phyloP scores from a whole-genome alignment of 148 eudicot species.

The Spergularia marina region DNA sequence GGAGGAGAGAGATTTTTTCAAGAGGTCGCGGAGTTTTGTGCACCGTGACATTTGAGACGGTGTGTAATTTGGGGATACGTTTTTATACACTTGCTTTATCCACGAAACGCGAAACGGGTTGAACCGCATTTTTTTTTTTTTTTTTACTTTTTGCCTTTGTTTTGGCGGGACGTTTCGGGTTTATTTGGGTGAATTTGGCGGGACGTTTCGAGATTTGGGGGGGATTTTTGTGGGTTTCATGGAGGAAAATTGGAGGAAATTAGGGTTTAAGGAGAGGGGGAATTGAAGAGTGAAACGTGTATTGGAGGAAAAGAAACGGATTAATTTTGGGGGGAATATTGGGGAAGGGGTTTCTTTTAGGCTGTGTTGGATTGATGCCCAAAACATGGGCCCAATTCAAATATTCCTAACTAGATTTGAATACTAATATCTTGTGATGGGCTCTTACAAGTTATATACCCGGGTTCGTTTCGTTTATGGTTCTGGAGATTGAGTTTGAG shows the following conservation, averaged over 20 bases:
- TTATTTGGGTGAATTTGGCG: background rate
- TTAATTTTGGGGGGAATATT: background rate
- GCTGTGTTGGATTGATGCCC: background rate
- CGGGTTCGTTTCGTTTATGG: no score
- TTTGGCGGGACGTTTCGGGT: background rate
- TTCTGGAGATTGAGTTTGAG: no score
- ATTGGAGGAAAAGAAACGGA: background rate
- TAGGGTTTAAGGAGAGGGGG: constrained; percentile 1
- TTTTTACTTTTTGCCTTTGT: no score
- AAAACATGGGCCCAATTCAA: background rate
- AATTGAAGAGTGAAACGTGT: background rate
- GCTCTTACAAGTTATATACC: no score
- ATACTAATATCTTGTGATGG: no score
- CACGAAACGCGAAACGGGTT: constrained; percentile 25
- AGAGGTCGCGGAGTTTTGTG: constrained; percentile 25
- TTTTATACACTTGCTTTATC: background rate
- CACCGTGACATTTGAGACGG: constrained; percentile 18
- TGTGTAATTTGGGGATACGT: background rate
- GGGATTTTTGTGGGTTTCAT: background rate
- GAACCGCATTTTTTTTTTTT: constrained; percentile 2
- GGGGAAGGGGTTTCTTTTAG: constrained; percentile 11
- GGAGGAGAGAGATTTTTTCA: constrained; percentile 33
- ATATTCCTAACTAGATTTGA: background rate
- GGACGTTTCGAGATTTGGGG: background rate
- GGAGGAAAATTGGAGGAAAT: background rate